A percentile compares a stretch with the other conserved stretches of the same genome.
Evolutionary conservation across 1,284 basidiomycete genomes (phyloP).

Genomic region (Heliocybe sulcata): DNA sequence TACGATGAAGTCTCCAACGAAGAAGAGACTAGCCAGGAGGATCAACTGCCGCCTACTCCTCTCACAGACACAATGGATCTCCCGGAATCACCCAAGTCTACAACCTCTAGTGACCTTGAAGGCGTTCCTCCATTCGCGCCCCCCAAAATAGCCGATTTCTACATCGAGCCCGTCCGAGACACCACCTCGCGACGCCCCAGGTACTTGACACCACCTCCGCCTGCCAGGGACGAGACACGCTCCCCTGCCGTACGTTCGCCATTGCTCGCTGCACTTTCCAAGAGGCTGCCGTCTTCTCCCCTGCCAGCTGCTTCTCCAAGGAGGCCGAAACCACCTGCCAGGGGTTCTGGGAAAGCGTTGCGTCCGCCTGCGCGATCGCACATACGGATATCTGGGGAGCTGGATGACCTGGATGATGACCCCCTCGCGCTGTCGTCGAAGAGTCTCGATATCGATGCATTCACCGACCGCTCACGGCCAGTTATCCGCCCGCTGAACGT

Average conservation of each 20-base stretch:
- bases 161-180: constrained; percentile 4
- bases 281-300: constrained; percentile 56
- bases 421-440: constrained; percentile 14
- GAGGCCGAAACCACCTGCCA: constrained; percentile 46
- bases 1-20: constrained; percentile 23
- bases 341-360: constrained; percentile 14
- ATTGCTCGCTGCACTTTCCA: constrained; percentile 37
- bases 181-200: neutral
- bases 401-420: constrained; percentile 16
- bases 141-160: neutral
- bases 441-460: neutral
- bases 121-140: neutral
- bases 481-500: constrained; percentile 3
- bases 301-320: constrained; percentile 47
- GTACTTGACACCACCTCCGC: constrained; percentile 8
- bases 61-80: constrained; percentile 4
- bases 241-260: constrained; percentile 5
- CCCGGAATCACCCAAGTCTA: neutral
- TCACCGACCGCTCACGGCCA: neutral
- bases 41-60: constrained; percentile 12
- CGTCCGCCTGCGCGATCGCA: neutral
- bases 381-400: constrained; percentile 14
- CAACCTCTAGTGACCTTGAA: too few species aligned
- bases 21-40: constrained; percentile 7
- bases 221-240: constrained; percentile 7